These are phyloP conservation scores for Blastobotrys apis DNA, from an alignment of 1,139 yeast species.

Conservation along the genomic window DNA sequence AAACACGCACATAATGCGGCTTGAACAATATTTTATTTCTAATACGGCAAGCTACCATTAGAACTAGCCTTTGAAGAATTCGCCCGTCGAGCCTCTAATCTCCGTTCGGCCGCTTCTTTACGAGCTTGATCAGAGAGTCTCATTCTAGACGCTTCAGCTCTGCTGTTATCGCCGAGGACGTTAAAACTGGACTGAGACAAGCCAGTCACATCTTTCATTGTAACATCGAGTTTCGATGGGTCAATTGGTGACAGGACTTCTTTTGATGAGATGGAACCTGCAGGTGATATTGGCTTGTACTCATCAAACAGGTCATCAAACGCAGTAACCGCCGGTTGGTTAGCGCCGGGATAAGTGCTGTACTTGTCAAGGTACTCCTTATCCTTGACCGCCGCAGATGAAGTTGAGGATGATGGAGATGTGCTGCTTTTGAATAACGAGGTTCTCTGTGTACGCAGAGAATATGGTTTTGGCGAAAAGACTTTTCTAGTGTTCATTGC, in stretches of 20 bases:
- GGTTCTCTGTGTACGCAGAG: not conserved
- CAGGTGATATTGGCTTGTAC: not conserved
- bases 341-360: not conserved
- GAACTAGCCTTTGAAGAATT: not conserved
- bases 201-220: constrained; percentile 1
- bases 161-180: constrained; percentile 1
- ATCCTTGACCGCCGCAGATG: constrained; percentile 9
- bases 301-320: constrained; percentile 3
- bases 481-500: not conserved
- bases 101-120: not conserved
- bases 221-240: not conserved
- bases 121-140: not conserved
- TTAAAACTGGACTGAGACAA: constrained; percentile 5
- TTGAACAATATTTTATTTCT: no score
- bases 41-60: not conserved
- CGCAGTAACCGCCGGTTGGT: not conserved
- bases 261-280: not conserved
- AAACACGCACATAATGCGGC: no score
- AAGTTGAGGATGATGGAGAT: not conserved
- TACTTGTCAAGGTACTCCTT: not conserved
- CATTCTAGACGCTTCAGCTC: not conserved
- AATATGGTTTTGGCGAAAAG: constrained; percentile 1
- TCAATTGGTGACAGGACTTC: not conserved
- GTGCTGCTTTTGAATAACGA: not conserved
- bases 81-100: not conserved